phyloP scores from a whole-genome alignment of 2,329 filamentous ascomycete species.

The Purpureocillium lavendulum region DNA sequence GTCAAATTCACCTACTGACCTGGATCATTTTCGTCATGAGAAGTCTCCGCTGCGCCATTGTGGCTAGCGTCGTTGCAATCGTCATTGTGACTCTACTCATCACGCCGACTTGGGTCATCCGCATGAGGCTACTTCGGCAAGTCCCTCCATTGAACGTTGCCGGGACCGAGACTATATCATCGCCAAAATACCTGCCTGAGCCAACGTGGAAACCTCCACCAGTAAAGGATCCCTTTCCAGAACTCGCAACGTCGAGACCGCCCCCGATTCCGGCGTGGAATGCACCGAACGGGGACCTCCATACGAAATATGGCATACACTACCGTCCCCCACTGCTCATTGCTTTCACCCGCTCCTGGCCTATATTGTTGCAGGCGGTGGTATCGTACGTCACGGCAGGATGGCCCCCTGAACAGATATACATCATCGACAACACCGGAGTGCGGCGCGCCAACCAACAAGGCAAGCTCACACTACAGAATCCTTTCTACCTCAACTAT shows the following conservation, averaged over 20 bases:
- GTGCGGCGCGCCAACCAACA: constrained; percentile 42
- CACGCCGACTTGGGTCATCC: no score
- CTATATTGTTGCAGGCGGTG: constrained; percentile 45
- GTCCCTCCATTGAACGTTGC: no score
- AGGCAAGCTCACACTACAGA: constrained; percentile 39
- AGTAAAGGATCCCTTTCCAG: constrained; percentile 33
- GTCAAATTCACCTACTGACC: no score
- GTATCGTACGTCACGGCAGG: constrained; percentile 50
- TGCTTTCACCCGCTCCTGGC: constrained; percentile 50
- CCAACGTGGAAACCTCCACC: constrained; percentile 26
- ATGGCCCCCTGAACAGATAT: constrained; percentile 48
- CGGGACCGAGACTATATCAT: no score
- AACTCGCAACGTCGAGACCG: constrained; percentile 22
- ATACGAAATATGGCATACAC: constrained; percentile 27
- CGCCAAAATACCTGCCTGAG: no score
- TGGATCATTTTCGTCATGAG: no score
- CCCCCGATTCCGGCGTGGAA: constrained; percentile 37
- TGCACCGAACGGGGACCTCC: constrained; percentile 24
- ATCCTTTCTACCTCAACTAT: constrained; percentile 50
- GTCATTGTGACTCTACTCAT: no score
- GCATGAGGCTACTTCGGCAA: no score
- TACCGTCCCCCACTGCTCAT: constrained; percentile 44
- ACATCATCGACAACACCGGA: constrained; percentile 52
- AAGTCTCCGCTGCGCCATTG: no score
- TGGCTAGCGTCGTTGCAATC: no score